These are phyloP conservation scores for Pseudopyricularia cyperi DNA, from an alignment of 2,329 filamentous ascomycete genomes.

Conservation along the genomic window DNA sequence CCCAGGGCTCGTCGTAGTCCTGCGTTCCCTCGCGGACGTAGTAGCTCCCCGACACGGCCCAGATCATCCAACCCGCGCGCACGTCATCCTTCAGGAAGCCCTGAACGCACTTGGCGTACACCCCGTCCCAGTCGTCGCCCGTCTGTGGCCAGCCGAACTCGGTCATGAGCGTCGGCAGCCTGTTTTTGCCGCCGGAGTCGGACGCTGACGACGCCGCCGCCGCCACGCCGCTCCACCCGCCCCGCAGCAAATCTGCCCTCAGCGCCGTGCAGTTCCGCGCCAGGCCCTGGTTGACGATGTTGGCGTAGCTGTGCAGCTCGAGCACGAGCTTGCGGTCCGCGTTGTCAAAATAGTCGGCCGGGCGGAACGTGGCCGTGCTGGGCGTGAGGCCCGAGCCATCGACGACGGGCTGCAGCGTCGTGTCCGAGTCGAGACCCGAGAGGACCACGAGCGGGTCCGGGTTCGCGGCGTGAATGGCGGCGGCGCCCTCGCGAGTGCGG, in stretches of 20 bases:
- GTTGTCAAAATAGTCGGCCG: constrained; percentile 24
- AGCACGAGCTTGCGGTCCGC: constrained; percentile 29
- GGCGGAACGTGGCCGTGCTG: constrained; percentile 22
- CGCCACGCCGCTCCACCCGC: constrained; percentile 28
- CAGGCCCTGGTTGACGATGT: constrained; percentile 8
- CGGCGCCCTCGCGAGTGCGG: constrained; percentile 26
- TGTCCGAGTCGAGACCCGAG: constrained; percentile 36
- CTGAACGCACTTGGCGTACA: constrained; percentile 27
- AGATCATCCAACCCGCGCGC: constrained; percentile 6
- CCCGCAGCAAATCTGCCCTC: constrained; percentile 23
- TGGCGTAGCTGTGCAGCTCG: constrained; percentile 37
- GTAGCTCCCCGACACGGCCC: constrained; percentile 5
- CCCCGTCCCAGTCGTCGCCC: constrained; percentile 15
- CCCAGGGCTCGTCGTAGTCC: constrained; percentile 4
- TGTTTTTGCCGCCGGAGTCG: not conserved
- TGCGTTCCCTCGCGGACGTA: constrained; percentile 3
- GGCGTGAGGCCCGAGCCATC: constrained; percentile 26
- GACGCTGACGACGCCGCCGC: constrained; percentile 13
- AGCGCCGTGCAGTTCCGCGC: constrained; percentile 22
- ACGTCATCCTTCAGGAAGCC: constrained; percentile 24
- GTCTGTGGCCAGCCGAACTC: constrained; percentile 20
- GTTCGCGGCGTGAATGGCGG: constrained; percentile 29
- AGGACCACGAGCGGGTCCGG: constrained; percentile 32
- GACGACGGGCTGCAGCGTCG: constrained; percentile 27
- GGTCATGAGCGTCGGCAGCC: constrained; percentile 9